Percentiles rank a stretch among this genome's conserved stretches.
These are phyloP conservation scores for Elasticomyces elasticus DNA, from an alignment of 495 filamentous ascomycete genomes.

Conservation along the genomic window DNA sequence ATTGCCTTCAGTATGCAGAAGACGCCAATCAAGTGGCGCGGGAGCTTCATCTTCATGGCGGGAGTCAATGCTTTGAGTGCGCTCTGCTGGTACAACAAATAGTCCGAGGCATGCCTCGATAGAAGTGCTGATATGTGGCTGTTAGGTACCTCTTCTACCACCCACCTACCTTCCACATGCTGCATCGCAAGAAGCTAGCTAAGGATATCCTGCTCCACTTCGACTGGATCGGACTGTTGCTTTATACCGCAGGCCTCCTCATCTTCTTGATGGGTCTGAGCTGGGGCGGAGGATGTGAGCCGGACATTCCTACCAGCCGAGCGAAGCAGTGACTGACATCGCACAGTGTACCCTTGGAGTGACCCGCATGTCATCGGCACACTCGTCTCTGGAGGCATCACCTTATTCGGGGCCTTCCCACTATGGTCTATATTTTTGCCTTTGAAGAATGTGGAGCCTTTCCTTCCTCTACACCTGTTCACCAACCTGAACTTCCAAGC, in stretches of 20 bases:
- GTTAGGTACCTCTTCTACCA: slow-evolving; percentile 21
- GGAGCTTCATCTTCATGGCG: slow-evolving; percentile 16
- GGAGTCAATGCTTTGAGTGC: slow-evolving; percentile 13
- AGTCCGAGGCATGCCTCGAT: too few relatives aligned
- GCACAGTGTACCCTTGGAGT: slow-evolving; percentile 24
- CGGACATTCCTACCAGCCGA: neutral
- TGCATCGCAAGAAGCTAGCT: slow-evolving; percentile 14
- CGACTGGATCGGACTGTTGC: slow-evolving; percentile 36
- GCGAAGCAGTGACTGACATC: neutral
- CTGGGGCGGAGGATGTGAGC: slow-evolving; percentile 17
- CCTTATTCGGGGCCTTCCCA: neutral
- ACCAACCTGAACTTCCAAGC: slow-evolving; percentile 36
- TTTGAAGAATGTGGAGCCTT: slow-evolving; percentile 18
- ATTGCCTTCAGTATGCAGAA: slow-evolving; percentile 12
- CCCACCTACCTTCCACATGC: slow-evolving; percentile 24
- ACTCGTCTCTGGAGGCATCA: neutral
- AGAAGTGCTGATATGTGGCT: neutral
- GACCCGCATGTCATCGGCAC: slow-evolving; percentile 11
- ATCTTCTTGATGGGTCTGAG: slow-evolving; percentile 39
- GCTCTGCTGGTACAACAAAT: slow-evolving; percentile 3
- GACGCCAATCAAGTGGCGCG: neutral
- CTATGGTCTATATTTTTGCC: neutral
- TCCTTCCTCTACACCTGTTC: slow-evolving; percentile 40
- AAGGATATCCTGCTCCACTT: slow-evolving; percentile 28
- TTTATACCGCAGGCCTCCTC: slow-evolving; percentile 35